Evolutionary conservation across 2,329 filamentous ascomycete species (phyloP), one percentile per base, ranked within the genome.

Genomic region (Pseudocercospora macadamiae): DNA sequence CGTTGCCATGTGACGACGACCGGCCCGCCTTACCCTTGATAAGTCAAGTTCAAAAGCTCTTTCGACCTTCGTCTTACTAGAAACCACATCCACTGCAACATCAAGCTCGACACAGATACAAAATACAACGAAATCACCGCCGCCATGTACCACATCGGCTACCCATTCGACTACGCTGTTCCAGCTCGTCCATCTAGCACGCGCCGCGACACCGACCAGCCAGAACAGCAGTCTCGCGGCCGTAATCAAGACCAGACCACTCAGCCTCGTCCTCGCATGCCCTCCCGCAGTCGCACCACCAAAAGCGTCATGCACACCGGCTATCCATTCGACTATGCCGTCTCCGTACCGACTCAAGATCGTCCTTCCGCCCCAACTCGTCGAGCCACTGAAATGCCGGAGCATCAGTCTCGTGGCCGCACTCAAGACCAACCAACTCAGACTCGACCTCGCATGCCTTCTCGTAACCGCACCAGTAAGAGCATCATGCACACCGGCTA

Each of bases 221-320:
- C 42, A 23, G 19, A 16, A 23, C 42, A 26, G 23, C 42, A 26
- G 23, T 28, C 19, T 2, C 42, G 42, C 26, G 14, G 14, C 23
- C 42, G 42, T 21, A 23, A 18, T 23, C 19, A 2, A 25, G 21
- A 16, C 23, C 10, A 47, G 42, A 18, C 42, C 16, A 26, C 42
- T 47, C 42, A 47, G 23, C 3, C 23, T 47, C 42, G 42, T 25
- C 42, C 42, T 19, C 42, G 42, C 42, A 26, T 26, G 42, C 10
- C 19, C 21, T 47, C 23, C 4, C 42, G 42, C 23, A 26, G 42
- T 6, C 42, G 42, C 23, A 26, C 19, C 10, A 28, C 21, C 21
- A 47, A 26, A 14, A 47, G 42, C 42, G 21, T 47, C 42, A 47
- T 47, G 42, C 42, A 47, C 14, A 47, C 16, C 8, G 42, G 42